phyloP scores from a whole-genome alignment of 495 filamentous ascomycete species.

The Oidiodendron maius region DNA sequence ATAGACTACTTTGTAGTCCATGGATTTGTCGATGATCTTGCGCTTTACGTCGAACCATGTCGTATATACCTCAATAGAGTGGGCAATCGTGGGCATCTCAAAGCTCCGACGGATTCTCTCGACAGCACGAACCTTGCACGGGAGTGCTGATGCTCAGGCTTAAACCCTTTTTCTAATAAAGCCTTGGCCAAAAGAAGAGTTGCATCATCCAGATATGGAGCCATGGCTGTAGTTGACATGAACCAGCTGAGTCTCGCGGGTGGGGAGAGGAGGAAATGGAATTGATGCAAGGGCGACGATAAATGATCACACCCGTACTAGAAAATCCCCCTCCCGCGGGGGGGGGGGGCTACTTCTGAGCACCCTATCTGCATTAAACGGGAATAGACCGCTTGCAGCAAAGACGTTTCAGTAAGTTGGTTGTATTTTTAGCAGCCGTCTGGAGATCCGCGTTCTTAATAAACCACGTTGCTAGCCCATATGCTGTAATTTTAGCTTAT shows the following conservation, averaged over 20 bases:
- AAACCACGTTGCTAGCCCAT: too few relatives aligned
- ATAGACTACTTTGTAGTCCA: too few relatives aligned
- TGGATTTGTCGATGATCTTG: too few relatives aligned
- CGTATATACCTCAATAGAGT: too few relatives aligned
- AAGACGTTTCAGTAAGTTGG: too few relatives aligned
- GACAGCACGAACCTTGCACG: slow-evolving; percentile 21
- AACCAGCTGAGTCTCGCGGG: slow-evolving; percentile 14
- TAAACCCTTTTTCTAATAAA: slow-evolving; percentile 22
- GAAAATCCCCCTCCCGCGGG: too few relatives aligned
- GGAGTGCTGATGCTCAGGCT: slow-evolving; percentile 18
- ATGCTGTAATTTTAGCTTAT: too few relatives aligned
- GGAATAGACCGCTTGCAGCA: too few relatives aligned
- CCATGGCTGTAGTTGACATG: slow-evolving; percentile 19
- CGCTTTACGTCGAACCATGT: too few relatives aligned
- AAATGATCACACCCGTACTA: neutral
- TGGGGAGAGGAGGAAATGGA: neutral
- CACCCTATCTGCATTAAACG: too few relatives aligned
- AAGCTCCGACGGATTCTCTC: slow-evolving; percentile 18
- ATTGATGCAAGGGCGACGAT: neutral
- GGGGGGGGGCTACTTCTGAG: neutral
- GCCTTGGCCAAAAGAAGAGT: slow-evolving; percentile 20
- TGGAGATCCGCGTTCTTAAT: too few relatives aligned
- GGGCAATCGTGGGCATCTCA: slow-evolving; percentile 19
- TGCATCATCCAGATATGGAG: slow-evolving; percentile 15
- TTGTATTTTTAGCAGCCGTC: too few relatives aligned